Evolutionary conservation across 179 eudicot genomes (phyloP), one percentile per base, ranked within the genome.

Genomic region (Gypsophila paniculata): DNA sequence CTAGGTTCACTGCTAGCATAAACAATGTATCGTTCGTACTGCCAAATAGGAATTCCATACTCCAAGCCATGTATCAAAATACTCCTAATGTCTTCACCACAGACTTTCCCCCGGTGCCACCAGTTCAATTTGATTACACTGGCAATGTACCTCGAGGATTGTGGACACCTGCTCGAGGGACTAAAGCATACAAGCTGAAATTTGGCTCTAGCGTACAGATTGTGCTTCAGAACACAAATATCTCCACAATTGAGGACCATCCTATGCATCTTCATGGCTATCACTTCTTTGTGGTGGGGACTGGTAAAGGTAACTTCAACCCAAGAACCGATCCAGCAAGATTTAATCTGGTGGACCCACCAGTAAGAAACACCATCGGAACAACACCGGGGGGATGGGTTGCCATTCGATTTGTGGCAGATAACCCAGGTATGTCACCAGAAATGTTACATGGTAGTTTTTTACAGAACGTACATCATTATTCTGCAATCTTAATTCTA

Each of bases 261-360:
- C 97, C 97, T 10, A 87, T 91, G 72, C 96, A 91, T 81, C 96
- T 91, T 64, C 97, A 91, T 73, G 96, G 96, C 10, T 88, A 91
- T 64, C 87, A 83, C 63, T 88, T 86, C 79, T 88, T 72, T 61
- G 88, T 91, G 6, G 87, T 91, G 63, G 97, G 91, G 13, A 84
- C 84, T 60, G 91, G 95, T 38, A 84, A 84, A 68, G 91, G 95
- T 26, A 89, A 87, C 75, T 89, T 84, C 14, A 76, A 87, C 53
- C 86, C 91, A 4, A 46, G 8, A 29, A 77, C 73, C n/a, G 95
- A 89, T 70, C 74, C 85, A 17, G 75, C 84, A 2, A 81, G 71
- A 19, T 83, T 84, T 44, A 87, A 89, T 76, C 84, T 89, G 21
- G 68, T 83, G 6, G 94, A 89, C 63, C 94, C 89, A 55, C 94